Evolutionary conservation across 306 rosid genomes (phyloP).

Genomic region (Morella rubra): DNA sequence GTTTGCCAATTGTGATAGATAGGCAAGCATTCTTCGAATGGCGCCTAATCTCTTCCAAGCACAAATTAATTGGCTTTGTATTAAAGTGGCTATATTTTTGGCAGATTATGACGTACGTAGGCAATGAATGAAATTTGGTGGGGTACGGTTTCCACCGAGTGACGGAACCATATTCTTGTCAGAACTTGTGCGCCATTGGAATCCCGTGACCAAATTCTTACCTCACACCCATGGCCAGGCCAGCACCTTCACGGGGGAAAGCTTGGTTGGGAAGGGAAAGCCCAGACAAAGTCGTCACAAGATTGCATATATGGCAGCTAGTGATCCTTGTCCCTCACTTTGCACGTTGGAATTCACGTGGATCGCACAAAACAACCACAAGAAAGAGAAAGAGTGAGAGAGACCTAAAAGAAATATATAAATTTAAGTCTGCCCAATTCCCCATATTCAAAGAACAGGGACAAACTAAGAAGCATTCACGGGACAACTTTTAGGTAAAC

Average conservation of each 20-base stretch:
- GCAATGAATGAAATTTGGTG: not conserved
- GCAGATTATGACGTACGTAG: not conserved
- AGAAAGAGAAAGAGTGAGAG: not conserved
- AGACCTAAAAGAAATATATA: not conserved
- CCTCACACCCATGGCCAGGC: not conserved
- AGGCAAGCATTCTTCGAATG: too few species aligned
- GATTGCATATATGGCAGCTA: not conserved
- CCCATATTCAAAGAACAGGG: not conserved
- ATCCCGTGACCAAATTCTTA: constrained; percentile 21
- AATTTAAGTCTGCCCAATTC: not conserved
- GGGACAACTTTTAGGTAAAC: not conserved
- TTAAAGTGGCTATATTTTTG: not conserved
- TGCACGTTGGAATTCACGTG: not conserved
- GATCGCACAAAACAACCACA: not conserved
- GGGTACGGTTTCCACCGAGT: constrained; percentile 21
- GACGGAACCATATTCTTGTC: not conserved
- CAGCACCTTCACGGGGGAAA: constrained; percentile 21
- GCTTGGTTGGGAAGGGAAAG: not conserved
- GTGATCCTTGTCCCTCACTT: not conserved
- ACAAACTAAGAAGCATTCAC: not conserved
- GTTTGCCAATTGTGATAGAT: too few species aligned
- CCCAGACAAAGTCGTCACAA: not conserved
- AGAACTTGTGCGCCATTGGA: constrained; percentile 2
- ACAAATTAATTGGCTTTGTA: too few species aligned
- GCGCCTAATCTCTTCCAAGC: too few species aligned